Conservation (phyloP, 495 filamentous ascomycete species). For the Astrocystis sublimbata region DNA sequence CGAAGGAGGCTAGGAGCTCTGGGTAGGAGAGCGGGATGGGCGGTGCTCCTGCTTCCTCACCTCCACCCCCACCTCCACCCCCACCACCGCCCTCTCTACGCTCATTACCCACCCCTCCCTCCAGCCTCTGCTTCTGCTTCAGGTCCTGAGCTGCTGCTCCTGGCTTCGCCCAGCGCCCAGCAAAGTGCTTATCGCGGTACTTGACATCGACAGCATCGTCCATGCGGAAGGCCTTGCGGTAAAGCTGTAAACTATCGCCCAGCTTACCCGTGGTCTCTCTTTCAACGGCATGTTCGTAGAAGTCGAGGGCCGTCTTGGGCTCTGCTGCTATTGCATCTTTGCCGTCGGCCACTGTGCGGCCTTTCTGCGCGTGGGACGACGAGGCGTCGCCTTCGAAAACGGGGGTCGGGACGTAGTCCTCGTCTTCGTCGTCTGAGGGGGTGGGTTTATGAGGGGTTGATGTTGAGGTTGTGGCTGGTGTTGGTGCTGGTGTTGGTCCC, state of each 20-base stretch:
- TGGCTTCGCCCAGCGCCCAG: conserved; percentile 50
- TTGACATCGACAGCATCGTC: conserved; percentile 79
- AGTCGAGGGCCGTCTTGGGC: conserved; percentile 79
- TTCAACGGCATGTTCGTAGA: conserved; percentile 91
- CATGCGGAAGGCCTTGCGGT: conserved; percentile 88
- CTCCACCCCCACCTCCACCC: conserved; percentile 22
- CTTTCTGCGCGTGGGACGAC: conserved; percentile 12
- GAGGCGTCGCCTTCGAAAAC: conserved; percentile 38
- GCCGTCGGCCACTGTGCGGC: conserved; percentile 15
- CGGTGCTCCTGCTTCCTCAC: conserved; percentile 9
- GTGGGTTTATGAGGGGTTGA: too few relatives aligned
- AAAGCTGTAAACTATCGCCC: conserved; percentile 86
- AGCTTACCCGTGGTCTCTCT: conserved; percentile 80
- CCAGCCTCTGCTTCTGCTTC: conserved; percentile 40
- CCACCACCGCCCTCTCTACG: conserved; percentile 50
- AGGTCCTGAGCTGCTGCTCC: conserved; percentile 17
- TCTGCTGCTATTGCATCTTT: conserved; percentile 39
- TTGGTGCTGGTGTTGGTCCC: conserved; percentile 18
- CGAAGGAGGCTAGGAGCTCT: conserved; percentile 76
- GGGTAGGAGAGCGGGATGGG: conserved; percentile 51
- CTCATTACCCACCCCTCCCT: too few relatives aligned
- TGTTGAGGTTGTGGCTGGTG: too few relatives aligned
- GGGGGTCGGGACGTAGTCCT: conserved; percentile 41
- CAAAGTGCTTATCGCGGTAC: conserved; percentile 91
- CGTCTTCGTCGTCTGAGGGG: conserved; percentile 42